Evolutionary conservation across 306 rosid genomes (phyloP).

Genomic region (Cucurbita moschata): DNA sequence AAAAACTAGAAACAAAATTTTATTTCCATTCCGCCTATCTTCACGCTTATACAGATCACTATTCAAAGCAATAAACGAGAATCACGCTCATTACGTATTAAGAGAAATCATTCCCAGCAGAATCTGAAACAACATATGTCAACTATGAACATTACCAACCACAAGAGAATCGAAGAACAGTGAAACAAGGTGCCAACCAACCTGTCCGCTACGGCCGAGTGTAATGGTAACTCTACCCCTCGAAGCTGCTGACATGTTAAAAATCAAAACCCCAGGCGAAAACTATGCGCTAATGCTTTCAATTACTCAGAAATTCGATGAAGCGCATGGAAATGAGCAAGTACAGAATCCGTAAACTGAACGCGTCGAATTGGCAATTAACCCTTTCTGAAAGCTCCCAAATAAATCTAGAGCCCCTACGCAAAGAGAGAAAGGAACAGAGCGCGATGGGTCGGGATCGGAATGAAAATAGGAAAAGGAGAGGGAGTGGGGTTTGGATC

Average conservation of each 20-base stretch:
- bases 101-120: not conserved
- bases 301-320: not conserved
- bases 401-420: not conserved
- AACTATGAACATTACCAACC: not conserved
- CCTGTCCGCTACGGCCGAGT: constrained; percentile 86
- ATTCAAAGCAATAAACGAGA: not conserved
- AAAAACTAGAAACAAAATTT: not conserved
- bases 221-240: constrained; percentile 76
- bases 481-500: not conserved
- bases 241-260: constrained; percentile 50
- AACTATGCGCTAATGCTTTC: constrained; percentile 12
- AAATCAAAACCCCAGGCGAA: constrained; percentile 35
- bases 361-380: not conserved
- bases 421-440: not conserved
- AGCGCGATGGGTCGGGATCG: not conserved
- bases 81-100: not conserved
- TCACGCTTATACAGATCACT: not conserved
- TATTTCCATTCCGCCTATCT: not conserved
- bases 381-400: constrained; percentile 14
- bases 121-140: not conserved
- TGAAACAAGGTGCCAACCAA: constrained; percentile 6
- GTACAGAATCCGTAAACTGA: constrained; percentile 17
- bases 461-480: not conserved
- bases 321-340: not conserved
- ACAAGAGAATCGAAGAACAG: not conserved